phyloP scores from a whole-genome alignment of 805 yeast species.

The Candida namnaoensis region DNA sequence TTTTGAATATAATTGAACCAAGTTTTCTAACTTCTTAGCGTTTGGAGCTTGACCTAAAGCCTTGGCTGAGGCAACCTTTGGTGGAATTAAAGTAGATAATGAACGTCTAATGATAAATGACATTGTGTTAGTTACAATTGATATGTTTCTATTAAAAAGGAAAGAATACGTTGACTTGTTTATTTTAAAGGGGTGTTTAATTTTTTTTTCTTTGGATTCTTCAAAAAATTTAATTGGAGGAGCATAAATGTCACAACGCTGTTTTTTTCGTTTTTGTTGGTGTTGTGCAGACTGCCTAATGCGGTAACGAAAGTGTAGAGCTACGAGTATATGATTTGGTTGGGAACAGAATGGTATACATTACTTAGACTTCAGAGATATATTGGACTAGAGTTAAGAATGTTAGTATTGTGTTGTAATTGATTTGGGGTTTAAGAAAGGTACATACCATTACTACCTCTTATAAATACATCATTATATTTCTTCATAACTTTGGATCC shows the following conservation, averaged over 20 bases:
- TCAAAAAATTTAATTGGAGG: conserved; percentile 6
- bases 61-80: conserved; percentile 94
- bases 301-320: conserved; percentile 1
- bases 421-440: neutral
- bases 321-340: too few species aligned
- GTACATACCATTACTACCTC: conserved; percentile 77
- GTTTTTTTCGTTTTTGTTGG: too few species aligned
- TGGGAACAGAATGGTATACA: too few species aligned
- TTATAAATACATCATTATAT: conserved; percentile 74
- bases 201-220: neutral
- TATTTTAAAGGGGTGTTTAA: neutral
- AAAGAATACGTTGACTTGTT: too few species aligned
- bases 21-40: conserved; percentile 93
- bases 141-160: neutral
- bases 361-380: conserved; percentile 13
- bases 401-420: conserved; percentile 2
- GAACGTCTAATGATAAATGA: conserved; percentile 87
- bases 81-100: conserved; percentile 94
- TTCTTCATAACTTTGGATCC: conserved; percentile 37
- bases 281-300: conserved; percentile 2
- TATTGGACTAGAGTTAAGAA: conserved; percentile 11
- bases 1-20: conserved; percentile 91
- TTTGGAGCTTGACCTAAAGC: conserved; percentile 93
- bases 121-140: conserved; percentile 29
- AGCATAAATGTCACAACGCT: conserved; percentile 4